Evolutionary conservation across 495 filamentous ascomycete genomes (phyloP), one percentile per base, ranked within the genome.

Genomic region (Daldinia decipiens): DNA sequence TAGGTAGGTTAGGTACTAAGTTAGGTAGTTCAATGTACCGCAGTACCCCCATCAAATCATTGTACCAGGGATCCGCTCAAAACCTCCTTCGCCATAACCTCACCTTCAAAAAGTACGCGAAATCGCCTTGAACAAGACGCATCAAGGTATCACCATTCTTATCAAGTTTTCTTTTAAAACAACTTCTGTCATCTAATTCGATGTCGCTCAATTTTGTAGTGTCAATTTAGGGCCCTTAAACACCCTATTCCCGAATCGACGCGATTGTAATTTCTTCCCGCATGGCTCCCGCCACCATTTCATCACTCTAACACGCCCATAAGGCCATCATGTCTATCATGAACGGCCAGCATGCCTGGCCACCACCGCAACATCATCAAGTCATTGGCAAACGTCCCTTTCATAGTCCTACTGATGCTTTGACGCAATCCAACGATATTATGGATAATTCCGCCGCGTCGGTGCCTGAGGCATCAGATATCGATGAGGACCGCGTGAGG

Each of bases 401-500:
- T 53, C 69, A 72, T 40, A 50, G 65, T 60, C 59, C 63, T 68
- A 79, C 82, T 63, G 82, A 84, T 80, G 78, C 71, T 67, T 67
- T 70, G 24, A 24, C 74, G 52, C 79, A 71, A 59, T 80, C 75
- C 39, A 75, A 74, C 54, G 78, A 81, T 60, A 78, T 77, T 58
- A 71, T 76, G 74, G 81, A 82, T 75, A 73, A 69, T 72, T 74
- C 75, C 76, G 68, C 74, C 52, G 75, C 71, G 17, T 80, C 79
- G 82, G 73, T 84, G 82, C 83, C 83, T 82, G 82, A 85, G 82
- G 82, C 83, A 81, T 80, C 83, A 59, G 83, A 85, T 72, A 71
- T 75, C 50, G 83, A 84, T 43, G 80, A 82, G 8, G 82, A 85
- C 67, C 75, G 73, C 36, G 77, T 79, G 24, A 79, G 81, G 71